These are phyloP conservation scores for Penstemon davidsonii DNA, from an alignment of 257 asterid genomes.

Conservation along the genomic window DNA sequence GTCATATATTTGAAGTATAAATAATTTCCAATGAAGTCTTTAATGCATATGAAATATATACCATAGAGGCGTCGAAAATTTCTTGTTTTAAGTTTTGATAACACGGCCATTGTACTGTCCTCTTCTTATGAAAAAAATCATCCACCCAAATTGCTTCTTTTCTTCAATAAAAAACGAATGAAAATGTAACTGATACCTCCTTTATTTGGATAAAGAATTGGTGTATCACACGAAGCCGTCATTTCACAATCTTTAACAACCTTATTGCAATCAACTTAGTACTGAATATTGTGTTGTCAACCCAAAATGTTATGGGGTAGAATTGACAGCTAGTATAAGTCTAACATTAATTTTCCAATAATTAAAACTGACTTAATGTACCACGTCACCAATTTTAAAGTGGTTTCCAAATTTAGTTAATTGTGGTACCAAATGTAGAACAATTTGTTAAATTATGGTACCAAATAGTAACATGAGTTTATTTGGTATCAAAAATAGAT, in stretches of 20 bases:
- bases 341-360: no score
- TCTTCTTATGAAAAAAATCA: constrained; percentile 83
- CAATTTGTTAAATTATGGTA: no score
- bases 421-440: no score
- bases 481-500: no score
- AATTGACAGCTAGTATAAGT: no score
- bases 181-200: constrained; percentile 53
- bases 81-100: constrained; percentile 53
- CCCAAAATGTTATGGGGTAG: no score
- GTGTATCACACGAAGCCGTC: constrained; percentile 84
- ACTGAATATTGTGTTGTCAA: no score
- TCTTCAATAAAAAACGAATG: constrained; percentile 37
- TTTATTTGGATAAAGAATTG: constrained; percentile 74
- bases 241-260: constrained; percentile 71
- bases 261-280: constrained; percentile 36
- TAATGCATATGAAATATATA: constrained; percentile 36
- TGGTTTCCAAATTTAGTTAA: no score
- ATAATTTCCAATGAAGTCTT: constrained; percentile 31
- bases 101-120: constrained; percentile 91
- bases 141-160: constrained; percentile 56
- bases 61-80: constrained; percentile 37
- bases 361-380: no score
- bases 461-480: no score
- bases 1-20: constrained; percentile 33
- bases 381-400: no score